Evolutionary conservation across 2,329 filamentous ascomycete species (phyloP).

Genomic region (Akanthomyces dipterigenus): DNA sequence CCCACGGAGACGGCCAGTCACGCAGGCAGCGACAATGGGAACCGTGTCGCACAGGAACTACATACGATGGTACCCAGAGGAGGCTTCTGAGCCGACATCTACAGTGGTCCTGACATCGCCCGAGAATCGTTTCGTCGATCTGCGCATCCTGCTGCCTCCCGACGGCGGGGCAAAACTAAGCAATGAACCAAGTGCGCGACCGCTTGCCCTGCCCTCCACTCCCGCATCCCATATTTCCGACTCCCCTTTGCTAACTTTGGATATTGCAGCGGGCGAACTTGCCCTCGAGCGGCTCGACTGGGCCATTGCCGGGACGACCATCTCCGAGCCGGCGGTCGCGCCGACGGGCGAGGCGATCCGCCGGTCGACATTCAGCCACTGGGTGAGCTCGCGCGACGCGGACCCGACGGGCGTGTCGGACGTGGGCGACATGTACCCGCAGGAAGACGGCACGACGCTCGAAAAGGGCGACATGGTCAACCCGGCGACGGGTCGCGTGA

Average conservation of each 20-base stretch:
- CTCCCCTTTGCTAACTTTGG: background rate
- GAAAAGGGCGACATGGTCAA: slow-evolving; percentile 57
- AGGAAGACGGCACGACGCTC: slow-evolving; percentile 34
- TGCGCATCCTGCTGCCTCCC: slow-evolving; percentile 44
- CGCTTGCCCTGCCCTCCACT: background rate
- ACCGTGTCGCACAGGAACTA: slow-evolving; percentile 52
- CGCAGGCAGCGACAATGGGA: slow-evolving; percentile 24
- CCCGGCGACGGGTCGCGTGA: slow-evolving; percentile 41
- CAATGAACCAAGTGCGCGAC: background rate
- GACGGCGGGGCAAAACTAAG: slow-evolving; percentile 7
- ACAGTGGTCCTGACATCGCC: slow-evolving; percentile 60
- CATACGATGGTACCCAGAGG: slow-evolving; percentile 50
- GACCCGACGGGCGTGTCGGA: slow-evolving; percentile 38
- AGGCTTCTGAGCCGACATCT: slow-evolving; percentile 51
- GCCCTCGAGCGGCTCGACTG: slow-evolving; percentile 45
- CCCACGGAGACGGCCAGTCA: background rate
- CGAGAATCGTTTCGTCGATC: slow-evolving; percentile 51
- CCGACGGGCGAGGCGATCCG: slow-evolving; percentile 21
- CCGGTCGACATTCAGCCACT: slow-evolving; percentile 48
- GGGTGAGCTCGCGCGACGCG: slow-evolving; percentile 48
- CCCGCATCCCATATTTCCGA: background rate
- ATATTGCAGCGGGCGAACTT: slow-evolving; percentile 4
- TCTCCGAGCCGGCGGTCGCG: slow-evolving; percentile 24
- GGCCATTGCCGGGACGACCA: slow-evolving; percentile 55
- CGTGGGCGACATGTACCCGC: slow-evolving; percentile 48